These are phyloP conservation scores for Xanthoparmelia taractica DNA, from an alignment of 495 filamentous ascomycete species.

Conservation along the genomic window DNA sequence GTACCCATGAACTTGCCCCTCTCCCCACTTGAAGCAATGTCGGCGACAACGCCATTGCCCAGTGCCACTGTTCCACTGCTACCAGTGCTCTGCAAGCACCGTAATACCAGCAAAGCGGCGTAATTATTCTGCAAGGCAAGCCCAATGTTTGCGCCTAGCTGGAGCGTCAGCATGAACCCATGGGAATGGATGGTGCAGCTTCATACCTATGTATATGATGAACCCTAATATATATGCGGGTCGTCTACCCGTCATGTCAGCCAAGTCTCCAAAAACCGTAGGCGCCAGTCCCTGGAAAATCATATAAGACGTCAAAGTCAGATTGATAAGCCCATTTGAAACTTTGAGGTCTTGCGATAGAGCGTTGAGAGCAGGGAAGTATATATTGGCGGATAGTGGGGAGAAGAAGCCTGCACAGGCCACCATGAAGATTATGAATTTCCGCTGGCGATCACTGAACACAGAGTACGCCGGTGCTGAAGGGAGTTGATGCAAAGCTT, in stretches of 20 bases:
- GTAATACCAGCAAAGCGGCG: conserved; percentile 45
- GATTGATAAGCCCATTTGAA: conserved; percentile 54
- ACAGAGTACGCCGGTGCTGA: conserved; percentile 18
- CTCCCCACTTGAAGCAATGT: conserved; percentile 32
- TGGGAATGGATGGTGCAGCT: background rate
- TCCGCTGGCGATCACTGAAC: conserved; percentile 15
- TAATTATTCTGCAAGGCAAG: conserved; percentile 42
- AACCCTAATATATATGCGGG: conserved; percentile 36
- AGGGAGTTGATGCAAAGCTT: conserved; percentile 8
- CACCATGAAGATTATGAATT: conserved; percentile 51
- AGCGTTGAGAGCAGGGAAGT: conserved; percentile 64
- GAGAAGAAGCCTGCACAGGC: conserved; percentile 59
- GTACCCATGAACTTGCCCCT: conserved; percentile 34
- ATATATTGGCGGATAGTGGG: conserved; percentile 65
- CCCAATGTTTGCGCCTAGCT: conserved; percentile 30
- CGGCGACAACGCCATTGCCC: conserved; percentile 33
- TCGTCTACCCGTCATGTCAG: conserved; percentile 36
- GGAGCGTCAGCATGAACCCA: background rate
- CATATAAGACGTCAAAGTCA: conserved; percentile 64
- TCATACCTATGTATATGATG: conserved; percentile 31
- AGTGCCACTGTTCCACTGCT: conserved; percentile 32
- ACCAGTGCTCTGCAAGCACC: conserved; percentile 50
- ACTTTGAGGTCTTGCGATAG: conserved; percentile 52
- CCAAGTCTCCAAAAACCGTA: conserved; percentile 35
- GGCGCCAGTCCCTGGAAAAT: conserved; percentile 51